Conservation (phyloP, 352 stramenopile genomes). For the Thalassiosira delicatula region DNA sequence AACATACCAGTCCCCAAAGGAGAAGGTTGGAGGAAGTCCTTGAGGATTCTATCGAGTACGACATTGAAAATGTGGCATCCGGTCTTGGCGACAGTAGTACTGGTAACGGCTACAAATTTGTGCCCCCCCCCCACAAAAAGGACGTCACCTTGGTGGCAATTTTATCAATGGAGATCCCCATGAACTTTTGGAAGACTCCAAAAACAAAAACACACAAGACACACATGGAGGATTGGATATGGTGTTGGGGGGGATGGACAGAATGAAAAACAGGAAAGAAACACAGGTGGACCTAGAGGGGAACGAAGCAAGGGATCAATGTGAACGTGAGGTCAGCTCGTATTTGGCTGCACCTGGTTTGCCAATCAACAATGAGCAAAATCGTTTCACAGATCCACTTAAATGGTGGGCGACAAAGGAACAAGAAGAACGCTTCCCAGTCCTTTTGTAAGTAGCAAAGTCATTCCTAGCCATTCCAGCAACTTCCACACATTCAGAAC, state of each 20-base stretch:
- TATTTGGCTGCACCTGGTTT: neutral
- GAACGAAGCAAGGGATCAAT: neutral
- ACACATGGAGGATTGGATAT: neutral
- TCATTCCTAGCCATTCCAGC: conserved; percentile 13
- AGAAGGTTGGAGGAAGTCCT: too few relatives aligned
- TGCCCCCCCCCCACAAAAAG: neutral
- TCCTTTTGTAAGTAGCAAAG: neutral
- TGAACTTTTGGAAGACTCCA: neutral
- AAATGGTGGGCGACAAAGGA: neutral
- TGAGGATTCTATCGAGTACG: too few relatives aligned
- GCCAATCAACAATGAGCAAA: neutral
- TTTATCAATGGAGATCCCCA: too few relatives aligned
- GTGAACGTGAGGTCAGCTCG: neutral
- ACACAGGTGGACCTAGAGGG: neutral
- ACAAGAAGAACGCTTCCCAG: neutral
- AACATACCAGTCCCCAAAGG: too few relatives aligned
- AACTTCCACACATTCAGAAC: conserved; percentile 19
- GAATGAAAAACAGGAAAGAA: neutral
- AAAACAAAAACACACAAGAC: neutral
- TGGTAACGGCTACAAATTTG: too few relatives aligned
- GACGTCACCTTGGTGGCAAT: neutral
- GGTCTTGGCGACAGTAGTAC: too few relatives aligned
- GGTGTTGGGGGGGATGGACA: neutral
- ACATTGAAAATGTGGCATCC: too few relatives aligned
- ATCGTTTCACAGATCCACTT: neutral